A percentile compares a stretch with the other conserved stretches of the same genome.
These are phyloP conservation scores for Trypanosoma mega DNA, from an alignment of 208 protist species.

Conservation along the genomic window DNA sequence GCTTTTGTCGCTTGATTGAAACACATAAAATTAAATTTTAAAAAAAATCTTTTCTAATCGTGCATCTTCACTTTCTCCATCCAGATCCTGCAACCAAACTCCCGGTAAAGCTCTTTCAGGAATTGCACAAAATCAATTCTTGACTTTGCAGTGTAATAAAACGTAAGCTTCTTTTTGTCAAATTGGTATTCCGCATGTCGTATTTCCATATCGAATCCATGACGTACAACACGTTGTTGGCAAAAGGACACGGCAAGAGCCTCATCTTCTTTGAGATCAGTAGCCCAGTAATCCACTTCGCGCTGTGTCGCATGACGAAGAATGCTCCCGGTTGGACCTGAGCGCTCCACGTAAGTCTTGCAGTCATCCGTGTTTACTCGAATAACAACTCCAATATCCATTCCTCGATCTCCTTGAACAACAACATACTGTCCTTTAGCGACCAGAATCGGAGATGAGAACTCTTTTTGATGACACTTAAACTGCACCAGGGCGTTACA, in stretches of 20 bases:
- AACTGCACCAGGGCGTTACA: constrained; percentile 81
- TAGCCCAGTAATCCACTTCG: constrained; percentile 88
- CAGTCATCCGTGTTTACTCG: constrained; percentile 48
- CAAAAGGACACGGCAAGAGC: constrained; percentile 64
- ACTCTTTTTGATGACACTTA: constrained; percentile 85
- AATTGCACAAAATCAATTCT: constrained; percentile 84
- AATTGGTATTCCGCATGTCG: constrained; percentile 90
- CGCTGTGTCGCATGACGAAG: constrained; percentile 74
- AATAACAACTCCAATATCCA: constrained; percentile 88
- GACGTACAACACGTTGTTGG: constrained; percentile 52
- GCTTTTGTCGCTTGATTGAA: neutral
- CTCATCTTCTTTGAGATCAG: constrained; percentile 80
- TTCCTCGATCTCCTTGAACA: constrained; percentile 86
- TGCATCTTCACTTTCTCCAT: constrained; percentile 78
- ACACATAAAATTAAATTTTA: neutral
- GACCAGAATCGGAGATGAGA: constrained; percentile 51
- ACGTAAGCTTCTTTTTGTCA: constrained; percentile 93
- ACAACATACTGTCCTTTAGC: constrained; percentile 83
- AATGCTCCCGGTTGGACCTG: constrained; percentile 49
- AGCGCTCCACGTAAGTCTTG: constrained; percentile 63
- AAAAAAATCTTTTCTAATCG: constrained; percentile 22
- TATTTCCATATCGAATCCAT: constrained; percentile 77
- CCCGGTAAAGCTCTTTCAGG: constrained; percentile 79
- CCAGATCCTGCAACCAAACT: constrained; percentile 91
- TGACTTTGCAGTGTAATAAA: constrained; percentile 80